A percentile compares a stretch with the other conserved stretches of the same genome.
phyloP scores from a whole-genome alignment of 1,284 basidiomycete species.

The Tilletia caries region DNA sequence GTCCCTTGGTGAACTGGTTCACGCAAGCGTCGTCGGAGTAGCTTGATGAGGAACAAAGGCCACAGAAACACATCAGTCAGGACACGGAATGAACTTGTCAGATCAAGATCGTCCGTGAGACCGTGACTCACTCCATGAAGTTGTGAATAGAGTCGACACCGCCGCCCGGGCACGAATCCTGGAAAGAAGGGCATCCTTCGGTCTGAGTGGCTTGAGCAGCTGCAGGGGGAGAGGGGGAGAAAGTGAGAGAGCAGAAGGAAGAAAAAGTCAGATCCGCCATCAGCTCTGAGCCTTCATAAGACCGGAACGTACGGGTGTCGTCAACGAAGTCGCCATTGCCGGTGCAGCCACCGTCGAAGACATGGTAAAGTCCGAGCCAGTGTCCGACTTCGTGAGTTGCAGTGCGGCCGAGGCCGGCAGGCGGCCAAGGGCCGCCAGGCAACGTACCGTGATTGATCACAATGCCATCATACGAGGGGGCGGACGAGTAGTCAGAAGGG shows the following conservation, averaged over 20 bases:
- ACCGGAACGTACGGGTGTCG: too few relatives aligned
- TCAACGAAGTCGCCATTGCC: slow-evolving; percentile 59
- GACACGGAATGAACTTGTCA: neutral
- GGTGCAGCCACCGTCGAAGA: slow-evolving; percentile 63
- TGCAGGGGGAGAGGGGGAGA: too few relatives aligned
- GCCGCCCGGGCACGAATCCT: slow-evolving; percentile 29
- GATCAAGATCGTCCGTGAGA: too few relatives aligned
- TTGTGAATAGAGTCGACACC: slow-evolving; percentile 35
- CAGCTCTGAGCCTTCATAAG: too few relatives aligned
- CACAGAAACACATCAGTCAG: neutral
- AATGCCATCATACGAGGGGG: slow-evolving; percentile 59
- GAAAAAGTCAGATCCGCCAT: too few relatives aligned
- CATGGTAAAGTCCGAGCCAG: slow-evolving; percentile 61
- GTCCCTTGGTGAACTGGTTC: slow-evolving; percentile 32
- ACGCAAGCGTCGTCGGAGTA: slow-evolving; percentile 33
- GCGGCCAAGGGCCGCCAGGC: slow-evolving; percentile 58
- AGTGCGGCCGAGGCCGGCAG: slow-evolving; percentile 61
- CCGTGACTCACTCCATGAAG: slow-evolving; percentile 41
- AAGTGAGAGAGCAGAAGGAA: too few relatives aligned
- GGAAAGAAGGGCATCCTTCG: slow-evolving; percentile 26
- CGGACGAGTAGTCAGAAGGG: slow-evolving; percentile 42
- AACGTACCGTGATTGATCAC: slow-evolving; percentile 60
- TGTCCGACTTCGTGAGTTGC: slow-evolving; percentile 60
- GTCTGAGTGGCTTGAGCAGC: slow-evolving; percentile 41
- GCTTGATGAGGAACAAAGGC: slow-evolving; percentile 13